Base-by-base conservation (phyloP, 2,329 filamentous ascomycete genomes). In the Ceratocystis eucalypticola region DNA sequence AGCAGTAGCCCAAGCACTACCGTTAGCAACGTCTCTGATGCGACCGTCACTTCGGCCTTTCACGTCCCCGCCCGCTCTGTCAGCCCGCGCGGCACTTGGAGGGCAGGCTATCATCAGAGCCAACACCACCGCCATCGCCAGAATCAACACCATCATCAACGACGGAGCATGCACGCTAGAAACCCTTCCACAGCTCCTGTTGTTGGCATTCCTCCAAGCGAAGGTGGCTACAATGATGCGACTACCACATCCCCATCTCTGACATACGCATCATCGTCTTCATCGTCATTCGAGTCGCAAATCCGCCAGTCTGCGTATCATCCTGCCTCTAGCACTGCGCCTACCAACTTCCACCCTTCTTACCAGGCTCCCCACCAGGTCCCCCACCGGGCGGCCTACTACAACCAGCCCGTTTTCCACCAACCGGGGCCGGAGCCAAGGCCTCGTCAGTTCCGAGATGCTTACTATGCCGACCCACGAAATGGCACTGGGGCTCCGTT, bases 1-100 rank as follows among this genome's bases (percentile, higher is more conserved):
- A 63, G 44, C 6, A 28, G 33, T 25, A 66, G 46, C 28, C 33
- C 30, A 10, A 59, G 65, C 61, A 30, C 12, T n/a, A 46, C 59
- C 46, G 59, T 6, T 33, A 33, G 62, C 22, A 61, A 55, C 44
- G 22, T 65, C n/a, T 67, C 66, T 12, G 66, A 65, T 22, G 64
- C 66, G 1, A 67, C 66, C n/a, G 62, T 67, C 7, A 67, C 62
- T 10, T 65, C 62, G 22, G 46, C 62, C 20, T 48, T 65, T 12
- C 61, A 62, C n/a, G 30, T 48, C 37, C 61, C 61, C 15, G 4
- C 17, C 53, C 53, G 53, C 25, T 33, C 53, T 6, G 12, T 28
- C 53, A 57, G 53, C 28, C 53, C 53, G 53, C 53, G 53, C 28
- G 53, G 28, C 15, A 33, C 22, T 33, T 57, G 53, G 53, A 5